Evolutionary conservation across 768 basidiomycete species (phyloP), one percentile per base, ranked within the genome.

Genomic region (Brasilioporus rufonigricans): DNA sequence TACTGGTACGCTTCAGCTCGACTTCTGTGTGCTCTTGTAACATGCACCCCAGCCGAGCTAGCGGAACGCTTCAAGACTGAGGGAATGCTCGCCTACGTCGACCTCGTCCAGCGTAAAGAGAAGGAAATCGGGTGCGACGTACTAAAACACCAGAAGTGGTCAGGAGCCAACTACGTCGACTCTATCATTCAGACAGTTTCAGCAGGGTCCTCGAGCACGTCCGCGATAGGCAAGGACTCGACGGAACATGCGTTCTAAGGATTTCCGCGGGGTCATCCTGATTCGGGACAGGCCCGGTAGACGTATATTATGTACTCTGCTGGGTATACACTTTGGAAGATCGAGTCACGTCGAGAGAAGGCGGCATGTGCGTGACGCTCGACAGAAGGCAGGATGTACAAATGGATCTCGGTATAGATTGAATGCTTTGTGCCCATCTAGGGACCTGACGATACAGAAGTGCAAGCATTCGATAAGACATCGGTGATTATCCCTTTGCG

Each of bases 101-200:
- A 94, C 55, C 82, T 92, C 19, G 82, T 95, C 47, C 93, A 96
- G 66, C 77, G 83, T 59, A 93, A 90, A 69, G 93, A 96, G 72
- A 89, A 87, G 71, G 91, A 87, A 62, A 82, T 93, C 48, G 89
- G 89, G 32, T 89, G 88, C 56, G 93, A 96, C 68, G 92, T 96
- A 31, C 76, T 95, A 44, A 96, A 90, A 3, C 93, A 96, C 71
- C 93, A 96, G 74, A 95, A 93, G 79, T 97, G 93, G 93, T 93
- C 91, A 59, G 93, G 93, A 33, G 93, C 93, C 23, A 89, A 88
- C 65, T 96, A 95, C 70, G 84, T 93, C 54, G 93, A 96, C 72
- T 75, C 87, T 50, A 93, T 96, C 59, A 73, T 96, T 48, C 83
- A 83, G 38, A 89, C 84, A 16, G 82, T 96, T 21, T 87, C 91